Percentiles rank a stretch among this genome's conserved stretches.
Conservation (phyloP, 352 stramenopile genomes). For the Labyrinthula sp. region DNA sequence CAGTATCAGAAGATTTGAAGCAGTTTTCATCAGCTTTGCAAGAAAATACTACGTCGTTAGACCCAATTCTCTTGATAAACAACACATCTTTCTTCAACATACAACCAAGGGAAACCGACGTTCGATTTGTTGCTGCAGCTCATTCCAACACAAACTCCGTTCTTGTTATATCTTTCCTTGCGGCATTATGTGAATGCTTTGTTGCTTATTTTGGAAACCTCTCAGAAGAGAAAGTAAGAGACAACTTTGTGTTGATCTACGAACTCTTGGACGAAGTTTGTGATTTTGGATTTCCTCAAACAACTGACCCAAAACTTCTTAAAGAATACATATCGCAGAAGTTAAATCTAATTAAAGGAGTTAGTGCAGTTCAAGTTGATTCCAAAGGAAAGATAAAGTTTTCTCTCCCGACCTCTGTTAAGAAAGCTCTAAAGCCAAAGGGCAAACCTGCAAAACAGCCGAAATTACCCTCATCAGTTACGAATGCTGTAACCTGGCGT, state of each 20-base stretch:
- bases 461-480: slow-evolving; percentile 70
- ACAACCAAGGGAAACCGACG: slow-evolving; percentile 92
- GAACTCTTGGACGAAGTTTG: slow-evolving; percentile 98
- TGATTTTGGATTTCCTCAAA: slow-evolving; percentile 95
- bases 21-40: slow-evolving; percentile 70
- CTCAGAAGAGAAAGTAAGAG: slow-evolving; percentile 93
- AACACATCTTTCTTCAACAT: slow-evolving; percentile 95
- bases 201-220: slow-evolving; percentile 97
- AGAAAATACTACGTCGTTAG: slow-evolving; percentile 69
- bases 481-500: slow-evolving; percentile 94
- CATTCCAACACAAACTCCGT: slow-evolving; percentile 96
- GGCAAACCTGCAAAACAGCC: slow-evolving; percentile 45
- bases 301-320: slow-evolving; percentile 58
- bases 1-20: slow-evolving; percentile 68
- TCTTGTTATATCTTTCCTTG: slow-evolving; percentile 76
- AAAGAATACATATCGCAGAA: slow-evolving; percentile 87
- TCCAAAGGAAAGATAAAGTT: too few species aligned
- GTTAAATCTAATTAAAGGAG: too few species aligned
- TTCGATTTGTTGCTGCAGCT: too few species aligned
- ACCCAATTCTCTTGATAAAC: slow-evolving; percentile 82
- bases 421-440: slow-evolving; percentile 11
- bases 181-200: slow-evolving; percentile 67
- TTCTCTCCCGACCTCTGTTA: slow-evolving; percentile 1
- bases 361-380: too few species aligned
- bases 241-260: slow-evolving; percentile 99